Conservation (phyloP, 2,329 filamentous ascomycete genomes). For the Parastagonospora avenae region DNA sequence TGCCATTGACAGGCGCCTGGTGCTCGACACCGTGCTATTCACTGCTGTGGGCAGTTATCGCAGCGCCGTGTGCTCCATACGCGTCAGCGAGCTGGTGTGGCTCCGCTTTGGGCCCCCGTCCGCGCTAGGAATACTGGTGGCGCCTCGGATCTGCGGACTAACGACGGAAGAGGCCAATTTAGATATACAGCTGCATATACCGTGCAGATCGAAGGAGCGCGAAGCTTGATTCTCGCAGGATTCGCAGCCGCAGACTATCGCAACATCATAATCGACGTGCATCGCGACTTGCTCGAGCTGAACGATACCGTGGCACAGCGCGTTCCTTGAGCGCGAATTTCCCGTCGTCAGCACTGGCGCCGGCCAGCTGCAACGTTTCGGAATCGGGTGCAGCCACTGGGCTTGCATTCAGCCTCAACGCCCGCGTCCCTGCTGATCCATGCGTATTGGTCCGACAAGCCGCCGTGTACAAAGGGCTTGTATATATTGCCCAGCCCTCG, state of each 20-base stretch:
- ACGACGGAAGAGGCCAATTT: not conserved
- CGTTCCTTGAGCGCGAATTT: not conserved
- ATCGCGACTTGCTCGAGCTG: not conserved
- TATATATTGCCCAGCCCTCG: conserved; percentile 4
- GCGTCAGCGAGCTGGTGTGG: conserved; percentile 1
- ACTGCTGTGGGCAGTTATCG: not conserved
- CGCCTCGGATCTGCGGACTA: not conserved
- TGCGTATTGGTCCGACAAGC: not conserved
- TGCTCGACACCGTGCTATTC: not conserved
- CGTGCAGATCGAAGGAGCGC: not conserved
- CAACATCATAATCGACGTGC: not conserved
- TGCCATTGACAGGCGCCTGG: not conserved
- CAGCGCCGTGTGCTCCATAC: not conserved
- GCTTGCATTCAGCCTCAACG: conserved; percentile 2
- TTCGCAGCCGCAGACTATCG: not conserved
- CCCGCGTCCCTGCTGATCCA: not conserved
- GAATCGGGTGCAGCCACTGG: not conserved
- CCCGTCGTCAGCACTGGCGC: not conserved
- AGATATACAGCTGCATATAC: not conserved
- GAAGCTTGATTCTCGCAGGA: conserved; percentile 4
- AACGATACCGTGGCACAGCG: not conserved
- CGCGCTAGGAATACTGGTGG: not conserved
- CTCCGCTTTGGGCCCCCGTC: not conserved
- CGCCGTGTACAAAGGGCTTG: not conserved
- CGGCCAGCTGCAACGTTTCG: not conserved